A percentile compares a stretch with the other conserved stretches of the same genome.
Evolutionary conservation across 805 yeast species (phyloP).

Genomic region (Suhomyces vadensis): DNA sequence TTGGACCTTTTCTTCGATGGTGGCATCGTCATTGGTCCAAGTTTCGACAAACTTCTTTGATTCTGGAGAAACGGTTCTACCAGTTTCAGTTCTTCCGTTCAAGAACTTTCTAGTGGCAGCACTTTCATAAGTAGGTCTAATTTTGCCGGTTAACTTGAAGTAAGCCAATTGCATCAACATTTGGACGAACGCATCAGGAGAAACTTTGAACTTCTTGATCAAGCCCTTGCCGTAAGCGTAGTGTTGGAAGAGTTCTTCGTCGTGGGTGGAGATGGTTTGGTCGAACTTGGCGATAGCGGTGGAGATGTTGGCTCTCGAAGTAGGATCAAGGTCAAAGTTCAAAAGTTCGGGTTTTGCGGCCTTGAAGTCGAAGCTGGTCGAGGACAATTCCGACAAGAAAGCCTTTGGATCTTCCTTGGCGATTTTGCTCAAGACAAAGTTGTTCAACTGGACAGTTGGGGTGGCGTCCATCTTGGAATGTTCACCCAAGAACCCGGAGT

Average conservation of each 20-base stretch:
- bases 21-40: slow-evolving; percentile 59
- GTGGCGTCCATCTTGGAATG: slow-evolving; percentile 99
- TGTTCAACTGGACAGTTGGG: slow-evolving; percentile 86
- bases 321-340: slow-evolving; percentile 59
- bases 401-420: slow-evolving; percentile 43
- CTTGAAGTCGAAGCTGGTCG: slow-evolving; percentile 15
- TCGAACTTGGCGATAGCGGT: slow-evolving; percentile 59
- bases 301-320: slow-evolving; percentile 50
- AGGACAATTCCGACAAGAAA: slow-evolving; percentile 29
- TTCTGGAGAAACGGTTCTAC: slow-evolving; percentile 78
- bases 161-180: slow-evolving; percentile 89
- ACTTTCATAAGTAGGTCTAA: slow-evolving; percentile 91
- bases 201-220: slow-evolving; percentile 79
- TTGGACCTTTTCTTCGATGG: slow-evolving; percentile 56
- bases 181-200: slow-evolving; percentile 94
- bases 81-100: slow-evolving; percentile 93
- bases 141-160: slow-evolving; percentile 74
- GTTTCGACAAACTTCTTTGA: slow-evolving; percentile 68
- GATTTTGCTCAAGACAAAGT: slow-evolving; percentile 63
- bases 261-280: slow-evolving; percentile 61
- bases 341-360: slow-evolving; percentile 30
- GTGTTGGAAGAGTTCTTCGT: slow-evolving; percentile 76
- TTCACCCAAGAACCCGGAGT: slow-evolving; percentile 92
- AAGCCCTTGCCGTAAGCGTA: slow-evolving; percentile 82
- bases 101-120: slow-evolving; percentile 90